phyloP scores from a whole-genome alignment of 2,329 filamentous ascomycete species.

The Hypoxylon sp. region DNA sequence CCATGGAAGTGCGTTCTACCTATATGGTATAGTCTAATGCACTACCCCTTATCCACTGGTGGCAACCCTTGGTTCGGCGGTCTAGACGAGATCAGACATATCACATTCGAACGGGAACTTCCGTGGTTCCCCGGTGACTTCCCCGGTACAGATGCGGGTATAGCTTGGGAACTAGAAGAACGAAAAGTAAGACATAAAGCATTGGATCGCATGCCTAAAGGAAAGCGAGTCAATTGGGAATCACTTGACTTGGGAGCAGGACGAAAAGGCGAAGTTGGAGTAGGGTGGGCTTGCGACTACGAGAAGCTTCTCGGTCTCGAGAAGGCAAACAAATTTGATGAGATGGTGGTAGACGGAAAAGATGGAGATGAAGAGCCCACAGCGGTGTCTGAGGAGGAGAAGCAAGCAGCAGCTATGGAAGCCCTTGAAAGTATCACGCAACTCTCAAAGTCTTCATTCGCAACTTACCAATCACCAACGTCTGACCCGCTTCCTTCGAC shows the following conservation, averaged over 20 bases:
- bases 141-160: constrained; percentile 82
- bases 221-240: constrained; percentile 82
- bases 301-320: constrained; percentile 70
- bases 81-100: constrained; percentile 81
- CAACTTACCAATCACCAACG: constrained; percentile 50
- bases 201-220: constrained; percentile 85
- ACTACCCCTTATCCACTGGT: constrained; percentile 82
- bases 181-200: constrained; percentile 68
- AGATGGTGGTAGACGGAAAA: constrained; percentile 38
- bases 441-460: constrained; percentile 56
- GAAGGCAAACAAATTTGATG: constrained; percentile 35
- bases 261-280: constrained; percentile 84
- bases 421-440: constrained; percentile 53
- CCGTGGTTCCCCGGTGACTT: constrained; percentile 92
- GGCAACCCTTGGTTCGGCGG: constrained; percentile 87
- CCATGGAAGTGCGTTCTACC: constrained; percentile 91
- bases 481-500: constrained; percentile 52
- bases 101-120: constrained; percentile 81
- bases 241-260: constrained; percentile 79
- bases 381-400: constrained; percentile 16
- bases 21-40: constrained; percentile 88
- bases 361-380: constrained; percentile 35
- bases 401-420: constrained; percentile 13
- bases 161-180: constrained; percentile 80
- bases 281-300: constrained; percentile 88